A percentile compares a stretch with the other conserved stretches of the same genome.
phyloP scores from a whole-genome alignment of 371 early-diverging fungal genomes.

The Apophysomyces trapeziformis region DNA sequence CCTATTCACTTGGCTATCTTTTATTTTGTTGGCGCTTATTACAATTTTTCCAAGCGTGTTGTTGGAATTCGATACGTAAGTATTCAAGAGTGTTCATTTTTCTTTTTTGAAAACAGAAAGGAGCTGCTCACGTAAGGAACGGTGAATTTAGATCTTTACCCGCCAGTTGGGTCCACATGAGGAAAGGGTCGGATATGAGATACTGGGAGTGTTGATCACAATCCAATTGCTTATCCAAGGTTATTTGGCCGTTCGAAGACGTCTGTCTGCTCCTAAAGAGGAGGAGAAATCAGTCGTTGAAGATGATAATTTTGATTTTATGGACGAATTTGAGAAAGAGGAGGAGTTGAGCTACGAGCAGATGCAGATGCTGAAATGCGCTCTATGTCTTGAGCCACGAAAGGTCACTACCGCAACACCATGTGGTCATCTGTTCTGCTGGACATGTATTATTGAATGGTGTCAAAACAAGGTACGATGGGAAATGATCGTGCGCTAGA shows the following conservation, averaged over 20 bases:
- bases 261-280: conserved; percentile 19
- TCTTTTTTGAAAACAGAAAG: not conserved
- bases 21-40: conserved; percentile 83
- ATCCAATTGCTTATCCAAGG: conserved; percentile 69
- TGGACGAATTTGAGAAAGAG: conserved; percentile 39
- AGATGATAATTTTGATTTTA: conserved; percentile 50
- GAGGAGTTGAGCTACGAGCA: conserved; percentile 43
- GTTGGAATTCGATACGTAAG: conserved; percentile 79
- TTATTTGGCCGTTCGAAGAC: conserved; percentile 41
- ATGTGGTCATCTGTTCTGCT: conserved; percentile 95
- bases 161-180: conserved; percentile 78
- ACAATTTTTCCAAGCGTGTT: conserved; percentile 78
- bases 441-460: conserved; percentile 92
- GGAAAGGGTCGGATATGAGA: conserved; percentile 80
- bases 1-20: conserved; percentile 80
- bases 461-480: conserved; percentile 78
- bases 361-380: conserved; percentile 69
- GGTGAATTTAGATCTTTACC: conserved; percentile 62
- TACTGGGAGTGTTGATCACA: conserved; percentile 79
- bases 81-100: not conserved
- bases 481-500: not conserved
- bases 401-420: conserved; percentile 81
- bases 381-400: conserved; percentile 80
- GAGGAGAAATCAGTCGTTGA: conserved; percentile 24
- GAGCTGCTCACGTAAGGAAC: not conserved